Conservation (phyloP, 2,329 filamentous ascomycete genomes). For the Aspergillus texensis region DNA sequence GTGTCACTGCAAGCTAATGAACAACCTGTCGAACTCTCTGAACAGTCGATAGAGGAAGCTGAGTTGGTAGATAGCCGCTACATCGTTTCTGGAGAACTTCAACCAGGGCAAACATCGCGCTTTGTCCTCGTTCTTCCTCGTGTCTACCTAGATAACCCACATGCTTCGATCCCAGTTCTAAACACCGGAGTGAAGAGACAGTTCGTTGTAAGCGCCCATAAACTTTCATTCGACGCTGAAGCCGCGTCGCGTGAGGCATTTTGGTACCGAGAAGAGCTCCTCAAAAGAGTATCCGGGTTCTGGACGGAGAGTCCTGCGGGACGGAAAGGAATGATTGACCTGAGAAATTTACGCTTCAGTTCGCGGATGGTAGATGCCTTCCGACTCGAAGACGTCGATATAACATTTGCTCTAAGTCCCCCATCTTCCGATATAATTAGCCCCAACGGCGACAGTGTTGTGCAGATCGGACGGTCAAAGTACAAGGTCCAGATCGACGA, state of each 20-base stretch:
- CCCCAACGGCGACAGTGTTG: slow-evolving; percentile 26
- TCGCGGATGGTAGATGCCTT: slow-evolving; percentile 81
- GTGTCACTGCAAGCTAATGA: slow-evolving; percentile 60
- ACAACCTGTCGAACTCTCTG: slow-evolving; percentile 17
- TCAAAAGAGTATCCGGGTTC: slow-evolving; percentile 69
- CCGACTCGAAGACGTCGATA: slow-evolving; percentile 76
- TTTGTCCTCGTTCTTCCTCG: slow-evolving; percentile 75
- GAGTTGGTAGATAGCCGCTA: slow-evolving; percentile 25
- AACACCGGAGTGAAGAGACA: slow-evolving; percentile 85
- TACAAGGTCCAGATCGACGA: slow-evolving; percentile 58
- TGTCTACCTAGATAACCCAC: slow-evolving; percentile 74
- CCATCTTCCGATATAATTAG: slow-evolving; percentile 27
- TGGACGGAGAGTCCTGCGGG: slow-evolving; percentile 68
- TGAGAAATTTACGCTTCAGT: slow-evolving; percentile 73
- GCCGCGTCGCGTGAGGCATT: slow-evolving; percentile 78
- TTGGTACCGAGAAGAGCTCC: slow-evolving; percentile 84
- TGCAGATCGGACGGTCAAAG: slow-evolving; percentile 47
- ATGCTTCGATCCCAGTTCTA: slow-evolving; percentile 76
- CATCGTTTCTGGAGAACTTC: slow-evolving; percentile 50
- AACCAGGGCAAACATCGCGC: slow-evolving; percentile 67
- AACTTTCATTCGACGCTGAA: slow-evolving; percentile 78
- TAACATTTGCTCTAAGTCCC: slow-evolving; percentile 53
- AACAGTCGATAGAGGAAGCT: slow-evolving; percentile 20
- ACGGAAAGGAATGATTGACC: slow-evolving; percentile 70
- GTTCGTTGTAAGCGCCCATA: slow-evolving; percentile 82